Evolutionary conservation across 805 yeast genomes (phyloP), one percentile per base, ranked within the genome.

Genomic region (Candida caryicola): DNA sequence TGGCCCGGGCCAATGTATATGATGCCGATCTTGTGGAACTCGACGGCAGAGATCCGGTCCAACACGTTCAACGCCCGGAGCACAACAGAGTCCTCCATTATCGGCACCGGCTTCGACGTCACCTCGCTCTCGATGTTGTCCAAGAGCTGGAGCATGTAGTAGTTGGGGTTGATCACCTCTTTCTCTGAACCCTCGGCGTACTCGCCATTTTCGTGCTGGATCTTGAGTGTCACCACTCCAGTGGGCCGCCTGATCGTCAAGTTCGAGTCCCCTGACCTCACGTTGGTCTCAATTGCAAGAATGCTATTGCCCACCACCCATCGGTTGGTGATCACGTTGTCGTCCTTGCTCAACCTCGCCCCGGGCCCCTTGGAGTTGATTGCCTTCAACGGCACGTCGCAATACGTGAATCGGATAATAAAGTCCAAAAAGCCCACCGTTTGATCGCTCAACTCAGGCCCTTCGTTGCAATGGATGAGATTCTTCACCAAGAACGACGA

Each of bases 11-110:
- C 91, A 47, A 87, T 77, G 54, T 87, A 88, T 15, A 88, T 51
- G 15, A 88, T 64, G 1, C 96, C 96, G 28, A 84, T 74, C 54
- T 87, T 88, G 57, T 82, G 87, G 49, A 81, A 82, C 32, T 82
- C 85, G 4, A 84, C 83, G 5, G 82, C 79, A 0, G 96, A 95
- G 1, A 85, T 78, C 13, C 89, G 62, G 50, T 87, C 95, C 41
- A 88, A 67, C 13, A 79, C 70, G 4, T 73, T 57, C 14, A 88
- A 53, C 0, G 90, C 85, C 21, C 54, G 68, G 45, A 12, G 69
- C 45, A 58, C 71, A 54, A 54, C 44, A 2, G 68, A 44, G 37
- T 77, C 83, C 18, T 74, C 74, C 5, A 74, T 67, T 7, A 82
- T 55, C 2, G 79, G 73, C 3, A 77, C 45, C 2, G 84, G 84